A percentile compares a stretch with the other conserved stretches of the same genome.
Conservation (phyloP, 441 rosid genomes). For the Adansonia grandidieri region DNA sequence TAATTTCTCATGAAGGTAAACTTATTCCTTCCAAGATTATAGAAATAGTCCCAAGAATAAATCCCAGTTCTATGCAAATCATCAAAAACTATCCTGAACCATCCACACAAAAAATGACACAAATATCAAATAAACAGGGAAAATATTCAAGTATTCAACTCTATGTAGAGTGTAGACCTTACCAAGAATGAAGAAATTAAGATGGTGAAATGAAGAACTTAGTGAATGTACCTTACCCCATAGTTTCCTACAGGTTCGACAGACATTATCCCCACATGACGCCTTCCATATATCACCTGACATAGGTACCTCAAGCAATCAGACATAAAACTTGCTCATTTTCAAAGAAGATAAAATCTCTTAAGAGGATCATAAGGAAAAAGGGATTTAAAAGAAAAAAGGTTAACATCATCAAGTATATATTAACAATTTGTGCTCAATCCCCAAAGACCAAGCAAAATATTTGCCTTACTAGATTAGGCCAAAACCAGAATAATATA, state of each 20-base stretch:
- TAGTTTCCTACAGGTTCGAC: constrained; percentile 94
- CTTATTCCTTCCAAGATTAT: constrained; percentile 82
- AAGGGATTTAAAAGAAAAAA: neutral
- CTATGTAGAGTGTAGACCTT: neutral
- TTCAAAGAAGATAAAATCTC: neutral
- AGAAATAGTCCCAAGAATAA: constrained; percentile 90
- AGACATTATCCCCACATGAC: constrained; percentile 91
- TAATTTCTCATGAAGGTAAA: constrained; percentile 76
- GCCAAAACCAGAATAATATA: neutral
- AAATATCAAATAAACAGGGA: constrained; percentile 3
- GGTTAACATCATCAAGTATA: neutral
- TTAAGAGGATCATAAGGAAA: neutral
- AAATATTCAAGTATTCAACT: neutral
- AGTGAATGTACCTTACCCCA: constrained; percentile 77
- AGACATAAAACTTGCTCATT: constrained; percentile 11
- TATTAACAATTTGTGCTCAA: neutral
- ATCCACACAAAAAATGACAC: constrained; percentile 21
- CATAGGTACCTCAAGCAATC: constrained; percentile 26
- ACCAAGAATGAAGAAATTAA: neutral
- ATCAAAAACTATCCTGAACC: constrained; percentile 77
- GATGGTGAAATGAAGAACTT: neutral
- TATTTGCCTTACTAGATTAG: neutral
- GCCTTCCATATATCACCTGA: constrained; percentile 88
- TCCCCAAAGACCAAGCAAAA: neutral
- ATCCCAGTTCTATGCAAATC: constrained; percentile 92